phyloP scores from a whole-genome alignment of 2,329 filamentous ascomycete genomes.

The Exophiala oligosperma region DNA sequence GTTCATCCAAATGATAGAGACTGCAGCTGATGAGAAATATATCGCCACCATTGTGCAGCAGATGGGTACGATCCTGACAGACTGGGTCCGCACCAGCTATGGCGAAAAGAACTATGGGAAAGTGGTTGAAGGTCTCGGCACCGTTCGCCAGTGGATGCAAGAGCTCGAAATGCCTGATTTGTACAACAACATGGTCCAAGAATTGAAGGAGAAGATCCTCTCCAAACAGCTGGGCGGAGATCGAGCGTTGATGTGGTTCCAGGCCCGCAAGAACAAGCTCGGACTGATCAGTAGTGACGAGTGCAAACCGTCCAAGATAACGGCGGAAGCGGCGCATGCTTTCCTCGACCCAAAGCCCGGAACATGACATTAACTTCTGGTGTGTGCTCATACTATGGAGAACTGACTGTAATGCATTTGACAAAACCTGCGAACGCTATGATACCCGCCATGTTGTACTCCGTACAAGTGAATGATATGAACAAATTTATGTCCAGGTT shows the following conservation, averaged over 20 bases:
- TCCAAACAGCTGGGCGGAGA: conserved; percentile 72
- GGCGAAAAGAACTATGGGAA: conserved; percentile 73
- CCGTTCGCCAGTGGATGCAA: conserved; percentile 75
- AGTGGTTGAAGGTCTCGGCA: conserved; percentile 72
- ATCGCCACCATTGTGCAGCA: conserved; percentile 71
- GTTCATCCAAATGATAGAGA: conserved; percentile 76
- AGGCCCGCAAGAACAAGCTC: conserved; percentile 64
- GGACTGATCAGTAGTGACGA: conserved; percentile 60
- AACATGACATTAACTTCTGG: background rate
- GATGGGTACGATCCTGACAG: conserved; percentile 69
- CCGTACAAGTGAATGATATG: background rate
- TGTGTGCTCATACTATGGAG: background rate
- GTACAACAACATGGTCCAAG: conserved; percentile 73
- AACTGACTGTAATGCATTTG: background rate
- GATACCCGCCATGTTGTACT: conserved; percentile 8
- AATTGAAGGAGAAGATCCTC: conserved; percentile 71
- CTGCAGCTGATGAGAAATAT: conserved; percentile 59
- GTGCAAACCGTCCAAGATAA: conserved; percentile 7
- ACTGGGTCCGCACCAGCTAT: conserved; percentile 69
- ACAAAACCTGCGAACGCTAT: background rate
- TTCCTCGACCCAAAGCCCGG: conserved; percentile 14
- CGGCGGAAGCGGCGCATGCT: conserved; percentile 9
- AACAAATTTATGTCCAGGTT: background rate
- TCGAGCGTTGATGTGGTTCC: conserved; percentile 79
- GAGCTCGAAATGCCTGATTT: conserved; percentile 71